phyloP scores from a whole-genome alignment of 495 filamentous ascomycete genomes.

The Xylaria acuta region DNA sequence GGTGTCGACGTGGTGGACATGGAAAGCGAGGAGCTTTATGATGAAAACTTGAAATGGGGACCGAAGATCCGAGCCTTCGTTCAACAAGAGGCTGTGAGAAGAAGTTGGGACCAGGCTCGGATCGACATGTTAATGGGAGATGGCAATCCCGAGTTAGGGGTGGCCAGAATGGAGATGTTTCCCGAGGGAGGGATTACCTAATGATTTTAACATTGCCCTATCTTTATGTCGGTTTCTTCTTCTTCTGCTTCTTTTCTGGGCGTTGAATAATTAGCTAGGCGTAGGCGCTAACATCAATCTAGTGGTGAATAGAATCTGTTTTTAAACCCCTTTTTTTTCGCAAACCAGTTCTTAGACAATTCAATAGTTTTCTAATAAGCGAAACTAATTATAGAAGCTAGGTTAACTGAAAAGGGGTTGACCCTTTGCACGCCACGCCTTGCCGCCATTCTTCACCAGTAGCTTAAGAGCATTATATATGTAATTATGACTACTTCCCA shows the following conservation, averaged over 20 bases:
- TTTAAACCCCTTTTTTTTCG: too few species aligned
- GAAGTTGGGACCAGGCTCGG: background rate
- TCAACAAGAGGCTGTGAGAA: background rate
- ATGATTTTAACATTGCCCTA: background rate
- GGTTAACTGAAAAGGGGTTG: too few species aligned
- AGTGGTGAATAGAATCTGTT: background rate
- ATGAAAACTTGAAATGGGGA: background rate
- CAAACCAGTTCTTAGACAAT: too few species aligned
- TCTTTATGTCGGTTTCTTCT: background rate
- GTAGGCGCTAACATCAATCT: background rate
- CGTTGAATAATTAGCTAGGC: background rate
- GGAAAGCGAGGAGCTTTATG: background rate
- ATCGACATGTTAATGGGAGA: constrained; percentile 3
- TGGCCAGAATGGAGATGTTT: constrained; percentile 12
- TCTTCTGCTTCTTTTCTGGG: background rate
- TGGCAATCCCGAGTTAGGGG: background rate
- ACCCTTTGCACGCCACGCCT: too few species aligned
- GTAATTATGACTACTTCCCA: too few species aligned
- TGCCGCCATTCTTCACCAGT: too few species aligned
- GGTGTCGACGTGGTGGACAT: background rate
- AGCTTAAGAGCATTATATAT: too few species aligned
- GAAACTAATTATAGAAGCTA: too few species aligned
- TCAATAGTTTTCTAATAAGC: too few species aligned
- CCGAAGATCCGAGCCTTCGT: background rate
- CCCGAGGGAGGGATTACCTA: background rate